phyloP scores from a whole-genome alignment of 169 alveolate genomes.

The Eimeria necatrix region DNA sequence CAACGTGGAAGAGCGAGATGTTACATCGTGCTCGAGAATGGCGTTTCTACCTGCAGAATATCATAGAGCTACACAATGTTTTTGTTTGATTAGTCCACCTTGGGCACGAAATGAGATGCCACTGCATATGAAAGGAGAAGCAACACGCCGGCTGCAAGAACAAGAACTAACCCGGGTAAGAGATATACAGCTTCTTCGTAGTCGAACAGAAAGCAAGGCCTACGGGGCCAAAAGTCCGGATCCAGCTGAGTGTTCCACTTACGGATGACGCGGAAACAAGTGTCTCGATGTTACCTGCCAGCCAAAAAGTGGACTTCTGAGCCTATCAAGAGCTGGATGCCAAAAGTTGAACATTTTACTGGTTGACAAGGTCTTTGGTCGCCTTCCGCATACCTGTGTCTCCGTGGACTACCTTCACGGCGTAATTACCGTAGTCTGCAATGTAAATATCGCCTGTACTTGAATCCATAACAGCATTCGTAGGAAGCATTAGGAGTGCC shows the following conservation, averaged over 20 bases:
- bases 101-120: background rate
- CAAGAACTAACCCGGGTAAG: constrained; percentile 56
- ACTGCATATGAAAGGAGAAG: background rate
- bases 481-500: constrained; percentile 55
- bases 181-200: constrained; percentile 58
- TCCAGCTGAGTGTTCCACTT: constrained; percentile 63
- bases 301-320: no score
- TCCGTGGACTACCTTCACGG: constrained; percentile 60
- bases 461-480: constrained; percentile 49
- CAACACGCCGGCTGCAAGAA: background rate
- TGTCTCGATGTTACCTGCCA: constrained; percentile 30
- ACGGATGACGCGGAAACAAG: constrained; percentile 57
- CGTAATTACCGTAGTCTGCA: constrained; percentile 66
- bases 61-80: background rate
- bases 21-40: constrained; percentile 62
- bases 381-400: constrained; percentile 55
- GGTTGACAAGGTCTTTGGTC: background rate
- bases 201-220: constrained; percentile 59
- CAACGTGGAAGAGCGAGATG: constrained; percentile 5
- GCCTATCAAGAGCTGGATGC: no score
- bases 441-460: constrained; percentile 46
- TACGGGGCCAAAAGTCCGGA: constrained; percentile 59
- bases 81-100: background rate
- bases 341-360: background rate
- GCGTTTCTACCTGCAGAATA: constrained; percentile 53